These are phyloP conservation scores for Tolypocladium ophioglossoides DNA, from an alignment of 2,329 filamentous ascomycete genomes.

Conservation along the genomic window DNA sequence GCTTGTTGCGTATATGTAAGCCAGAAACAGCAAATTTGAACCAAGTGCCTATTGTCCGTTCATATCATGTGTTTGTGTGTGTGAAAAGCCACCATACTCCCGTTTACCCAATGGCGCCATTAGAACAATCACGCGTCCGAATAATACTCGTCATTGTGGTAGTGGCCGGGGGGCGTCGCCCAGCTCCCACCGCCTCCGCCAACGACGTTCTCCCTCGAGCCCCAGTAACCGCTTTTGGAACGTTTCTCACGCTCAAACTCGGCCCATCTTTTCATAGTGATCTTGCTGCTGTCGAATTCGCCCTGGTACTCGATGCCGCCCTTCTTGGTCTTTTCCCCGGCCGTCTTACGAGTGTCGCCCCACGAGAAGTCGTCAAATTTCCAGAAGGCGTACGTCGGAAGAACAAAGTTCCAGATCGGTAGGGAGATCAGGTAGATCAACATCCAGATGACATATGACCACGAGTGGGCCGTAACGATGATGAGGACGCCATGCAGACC, in stretches of 20 bases:
- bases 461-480: conserved; percentile 83
- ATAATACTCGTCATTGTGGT: conserved; percentile 45
- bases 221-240: conserved; percentile 39
- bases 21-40: background rate
- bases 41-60: background rate
- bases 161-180: conserved; percentile 30
- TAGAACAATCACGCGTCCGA: conserved; percentile 33
- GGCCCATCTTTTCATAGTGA: conserved; percentile 98
- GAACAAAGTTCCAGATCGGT: conserved; percentile 94
- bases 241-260: conserved; percentile 74
- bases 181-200: conserved; percentile 29
- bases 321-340: conserved; percentile 81
- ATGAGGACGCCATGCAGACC: conserved; percentile 89
- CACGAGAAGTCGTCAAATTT: conserved; percentile 99
- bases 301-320: conserved; percentile 80
- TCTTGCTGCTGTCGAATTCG: conserved; percentile 97
- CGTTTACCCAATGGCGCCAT: background rate
- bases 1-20: background rate
- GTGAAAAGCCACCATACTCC: background rate
- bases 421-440: conserved; percentile 86
- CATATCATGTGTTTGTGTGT: background rate
- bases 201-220: conserved; percentile 38
- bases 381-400: conserved; percentile 94
- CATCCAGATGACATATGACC: conserved; percentile 95
- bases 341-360: conserved; percentile 95